These are phyloP conservation scores for Neurospora tetraspora DNA, from an alignment of 495 filamentous ascomycete genomes.

Conservation along the genomic window DNA sequence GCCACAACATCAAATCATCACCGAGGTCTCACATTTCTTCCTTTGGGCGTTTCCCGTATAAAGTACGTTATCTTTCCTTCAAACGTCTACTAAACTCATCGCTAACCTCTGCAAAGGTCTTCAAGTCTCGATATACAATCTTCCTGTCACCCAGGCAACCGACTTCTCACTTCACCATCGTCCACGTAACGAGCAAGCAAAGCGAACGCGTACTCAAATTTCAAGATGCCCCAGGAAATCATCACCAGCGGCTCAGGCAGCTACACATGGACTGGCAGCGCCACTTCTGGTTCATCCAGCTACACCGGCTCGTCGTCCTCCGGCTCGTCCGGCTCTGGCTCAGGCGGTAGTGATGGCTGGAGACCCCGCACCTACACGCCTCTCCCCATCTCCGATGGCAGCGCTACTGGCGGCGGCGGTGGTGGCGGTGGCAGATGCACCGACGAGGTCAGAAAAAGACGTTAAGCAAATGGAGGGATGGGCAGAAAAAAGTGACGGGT, in stretches of 20 bases:
- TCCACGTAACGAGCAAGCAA: background rate
- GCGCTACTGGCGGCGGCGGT: background rate
- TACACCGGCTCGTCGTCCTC: background rate
- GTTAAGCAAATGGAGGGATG: background rate
- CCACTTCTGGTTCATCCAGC: background rate
- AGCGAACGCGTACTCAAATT: background rate
- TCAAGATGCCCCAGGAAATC: background rate
- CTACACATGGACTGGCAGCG: background rate
- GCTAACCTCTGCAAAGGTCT: background rate
- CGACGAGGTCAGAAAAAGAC: background rate
- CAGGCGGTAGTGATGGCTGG: background rate
- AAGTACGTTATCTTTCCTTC: background rate
- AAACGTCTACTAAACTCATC: background rate
- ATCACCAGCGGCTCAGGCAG: background rate
- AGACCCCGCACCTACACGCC: background rate
- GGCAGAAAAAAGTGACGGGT: background rate
- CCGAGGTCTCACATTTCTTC: background rate
- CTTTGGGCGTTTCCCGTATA: background rate
- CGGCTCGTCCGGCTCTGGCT: background rate
- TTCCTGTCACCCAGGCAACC: background rate
- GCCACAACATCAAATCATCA: background rate
- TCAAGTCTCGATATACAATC: background rate
- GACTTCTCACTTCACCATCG: background rate
- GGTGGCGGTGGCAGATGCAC: background rate
- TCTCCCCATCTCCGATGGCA: background rate